phyloP scores from a whole-genome alignment of 2,329 filamentous ascomycete species.

The Aspergillus sp. region DNA sequence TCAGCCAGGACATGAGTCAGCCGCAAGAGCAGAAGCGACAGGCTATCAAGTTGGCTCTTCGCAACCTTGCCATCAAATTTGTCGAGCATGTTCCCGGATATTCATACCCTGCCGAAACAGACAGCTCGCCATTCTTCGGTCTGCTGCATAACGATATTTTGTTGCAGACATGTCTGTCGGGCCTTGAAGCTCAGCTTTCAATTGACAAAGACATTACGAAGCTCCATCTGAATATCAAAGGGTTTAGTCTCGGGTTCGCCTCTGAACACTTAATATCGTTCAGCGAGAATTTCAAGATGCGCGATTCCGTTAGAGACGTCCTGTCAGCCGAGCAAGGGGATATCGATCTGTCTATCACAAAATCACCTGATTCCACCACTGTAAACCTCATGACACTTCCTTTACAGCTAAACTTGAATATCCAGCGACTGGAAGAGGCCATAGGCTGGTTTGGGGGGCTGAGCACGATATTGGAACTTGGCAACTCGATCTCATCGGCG shows the following conservation, averaged over 20 bases:
- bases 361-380: slow-evolving; percentile 33
- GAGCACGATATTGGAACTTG: slow-evolving; percentile 86
- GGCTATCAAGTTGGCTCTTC: slow-evolving; percentile 30
- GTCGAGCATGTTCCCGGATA: slow-evolving; percentile 39
- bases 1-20: slow-evolving; percentile 7
- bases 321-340: slow-evolving; percentile 40
- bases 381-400: slow-evolving; percentile 74
- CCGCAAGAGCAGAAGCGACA: slow-evolving; percentile 12
- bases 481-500: slow-evolving; percentile 77
- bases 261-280: slow-evolving; percentile 56
- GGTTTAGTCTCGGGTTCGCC: slow-evolving; percentile 51
- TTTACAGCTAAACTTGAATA: slow-evolving; percentile 72
- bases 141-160: slow-evolving; percentile 35
- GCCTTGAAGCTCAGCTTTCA: slow-evolving; percentile 28
- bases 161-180: slow-evolving; percentile 32
- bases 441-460: slow-evolving; percentile 87
- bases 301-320: slow-evolving; percentile 47
- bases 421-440: slow-evolving; percentile 80
- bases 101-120: slow-evolving; percentile 24
- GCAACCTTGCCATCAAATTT: slow-evolving; percentile 38
- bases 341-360: slow-evolving; percentile 40
- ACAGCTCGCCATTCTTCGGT: slow-evolving; percentile 20
- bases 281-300: slow-evolving; percentile 49
- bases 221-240: slow-evolving; percentile 37
- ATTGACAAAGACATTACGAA: slow-evolving; percentile 24